Evolutionary conservation across 805 yeast genomes (phyloP), one percentile per base, ranked within the genome.

Genomic region (Saccharomycopsis oosterbeekiorum): DNA sequence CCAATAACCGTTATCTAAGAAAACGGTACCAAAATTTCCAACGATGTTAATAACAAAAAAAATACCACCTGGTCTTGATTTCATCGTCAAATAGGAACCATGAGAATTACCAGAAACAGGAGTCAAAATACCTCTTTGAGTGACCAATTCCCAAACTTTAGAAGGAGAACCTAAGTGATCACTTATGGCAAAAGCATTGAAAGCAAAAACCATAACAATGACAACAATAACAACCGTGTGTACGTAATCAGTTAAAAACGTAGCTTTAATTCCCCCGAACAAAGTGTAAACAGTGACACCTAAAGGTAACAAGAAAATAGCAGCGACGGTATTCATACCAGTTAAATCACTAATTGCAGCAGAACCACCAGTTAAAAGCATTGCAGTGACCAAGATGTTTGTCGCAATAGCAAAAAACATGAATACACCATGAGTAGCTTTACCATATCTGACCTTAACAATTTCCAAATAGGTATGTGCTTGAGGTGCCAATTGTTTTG

Each of bases 391-490:
- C 64, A 92, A 78, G 64, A 92, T 83, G 70, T 92, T 92, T 41
- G 97, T 89, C 5, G 92, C 92, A 60, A 89, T 74, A 1, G 94
- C 97, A 75, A 88, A 91, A 71, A 86, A 85, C 70, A 88, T 76
- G 71, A 77, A 88, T 6, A 85, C 83, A 29, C 73, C 73, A 70
- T 92, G 97, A 5, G 92, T 86, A 19, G 74, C 67, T n/a, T 79
- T 75, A 19, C 97, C 97, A 69, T 89, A 92, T 64, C 98, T 79
- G 0, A 84, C 86, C 67, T 81, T 84, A 66, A 92, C 81, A 60
- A 91, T 87, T 74, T 92, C 98, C 67, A 90, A 77, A 72, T 88
- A 92, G 0, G 97, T 90, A 74, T 92, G 97, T 1, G 96, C 96
- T 57, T 84, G 86, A 3, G 97, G 97, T 14, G 97, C 97, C 66